Evolutionary conservation across 1,284 basidiomycete genomes (phyloP), one percentile per base, ranked within the genome.

Genomic region (Calocybe gambosa): DNA sequence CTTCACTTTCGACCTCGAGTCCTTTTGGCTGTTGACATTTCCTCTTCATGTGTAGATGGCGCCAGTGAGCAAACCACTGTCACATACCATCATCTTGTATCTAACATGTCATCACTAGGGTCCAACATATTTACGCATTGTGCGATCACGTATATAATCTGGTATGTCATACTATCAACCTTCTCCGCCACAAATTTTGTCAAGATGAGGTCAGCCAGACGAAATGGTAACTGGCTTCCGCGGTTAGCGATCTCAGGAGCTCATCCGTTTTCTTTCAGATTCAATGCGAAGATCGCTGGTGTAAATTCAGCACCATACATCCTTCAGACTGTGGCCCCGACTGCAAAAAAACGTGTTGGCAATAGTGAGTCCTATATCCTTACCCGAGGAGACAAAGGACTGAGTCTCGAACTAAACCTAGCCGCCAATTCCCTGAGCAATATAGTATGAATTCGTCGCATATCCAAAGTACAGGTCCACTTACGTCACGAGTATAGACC

Each of bases 221-320:
- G 66, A 79, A 59, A 62, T 78, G 67, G 79, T 81, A 54, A 25
- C 29, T 20, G 10, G 47, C 46, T 35, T 37, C 43, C 15, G 8
- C 31, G 3, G 4, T 12, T 8, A 29, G 4, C 3, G 15, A 13
- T 13, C 15, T 3, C 31, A 34, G 10, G 9, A 15, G 15, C 31
- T 15, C 31, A 34, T 16, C 7, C 31, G 3, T 34, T 35, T 29
- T 2, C 28, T 18, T 39, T 39, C 38, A 74, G 71, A 63, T 73
- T 23, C 59, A 64, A 57, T 88, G 85, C 62, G 77, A 75, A 46
- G 72, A 79, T 58, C 70, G 68, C 26, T 71, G 63, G 58, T 88
- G 85, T 74, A 85, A 72, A 63, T 88, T 88, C 67, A 87, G 85
- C 55, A 63, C 71, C 15, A 63, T 61, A 18, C 85, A 88, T 63